phyloP scores from a whole-genome alignment of 2,329 filamentous ascomycete genomes.

The Pseudogymnoascus sp. region DNA sequence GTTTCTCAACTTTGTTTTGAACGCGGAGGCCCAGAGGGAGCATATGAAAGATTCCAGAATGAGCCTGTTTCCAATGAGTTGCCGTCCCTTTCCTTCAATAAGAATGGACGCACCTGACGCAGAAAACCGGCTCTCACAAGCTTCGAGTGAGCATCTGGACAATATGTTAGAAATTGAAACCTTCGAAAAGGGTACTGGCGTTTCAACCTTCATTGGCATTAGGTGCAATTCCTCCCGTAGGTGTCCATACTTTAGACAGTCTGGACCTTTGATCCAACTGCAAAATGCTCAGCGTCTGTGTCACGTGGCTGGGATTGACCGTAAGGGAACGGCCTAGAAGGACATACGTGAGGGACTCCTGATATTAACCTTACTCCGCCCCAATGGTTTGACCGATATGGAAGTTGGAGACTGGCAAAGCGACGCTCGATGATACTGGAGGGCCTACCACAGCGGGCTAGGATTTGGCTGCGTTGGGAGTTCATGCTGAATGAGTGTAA shows the following conservation, averaged over 20 bases:
- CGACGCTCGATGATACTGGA: not conserved
- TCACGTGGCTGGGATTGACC: slow-evolving; percentile 11
- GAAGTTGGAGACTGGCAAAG: not conserved
- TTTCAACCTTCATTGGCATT: slow-evolving; percentile 46
- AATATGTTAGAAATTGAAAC: not conserved
- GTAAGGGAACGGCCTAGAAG: not conserved
- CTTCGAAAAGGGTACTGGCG: not conserved
- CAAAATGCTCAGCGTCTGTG: slow-evolving; percentile 7
- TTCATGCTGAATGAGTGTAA: not conserved
- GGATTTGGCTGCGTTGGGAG: not conserved
- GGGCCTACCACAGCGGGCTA: not conserved
- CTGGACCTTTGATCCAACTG: slow-evolving; percentile 51
- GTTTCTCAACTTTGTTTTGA: slow-evolving; percentile 74
- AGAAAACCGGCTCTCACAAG: slow-evolving; percentile 66
- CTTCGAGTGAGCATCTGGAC: slow-evolving; percentile 56
- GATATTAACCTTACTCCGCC: not conserved
- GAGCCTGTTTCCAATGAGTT: slow-evolving; percentile 46
- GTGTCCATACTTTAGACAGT: slow-evolving; percentile 72
- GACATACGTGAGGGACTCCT: not conserved
- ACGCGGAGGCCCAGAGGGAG: slow-evolving; percentile 80
- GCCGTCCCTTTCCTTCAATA: not conserved
- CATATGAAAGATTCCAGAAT: slow-evolving; percentile 87
- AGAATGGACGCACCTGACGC: slow-evolving; percentile 51
- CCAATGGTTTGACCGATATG: not conserved
- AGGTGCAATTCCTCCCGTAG: slow-evolving; percentile 61